These are phyloP conservation scores for Pneumocystis oryctolagi DNA, from an alignment of 1,139 yeast genomes.

Conservation along the genomic window DNA sequence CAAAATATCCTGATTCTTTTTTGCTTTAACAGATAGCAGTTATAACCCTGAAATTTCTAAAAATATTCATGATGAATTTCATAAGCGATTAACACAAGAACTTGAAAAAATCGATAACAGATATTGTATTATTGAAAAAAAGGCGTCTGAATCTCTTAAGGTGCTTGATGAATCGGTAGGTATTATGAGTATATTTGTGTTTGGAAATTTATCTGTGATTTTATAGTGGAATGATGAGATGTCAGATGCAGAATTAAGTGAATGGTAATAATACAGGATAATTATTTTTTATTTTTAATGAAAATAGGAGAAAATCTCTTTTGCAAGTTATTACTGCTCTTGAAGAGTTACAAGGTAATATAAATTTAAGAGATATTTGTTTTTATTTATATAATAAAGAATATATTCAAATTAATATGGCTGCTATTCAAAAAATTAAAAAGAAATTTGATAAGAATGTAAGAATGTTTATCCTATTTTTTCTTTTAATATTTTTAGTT, in stretches of 20 bases:
- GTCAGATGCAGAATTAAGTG: not conserved
- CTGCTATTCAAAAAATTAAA: not conserved
- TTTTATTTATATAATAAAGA: not conserved
- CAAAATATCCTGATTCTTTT: too few relatives aligned
- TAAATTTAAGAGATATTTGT: not conserved
- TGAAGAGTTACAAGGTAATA: not conserved
- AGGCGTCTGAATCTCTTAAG: not conserved
- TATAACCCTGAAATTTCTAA: not conserved
- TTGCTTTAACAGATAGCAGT: not conserved
- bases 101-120: slow-evolving; percentile 2
- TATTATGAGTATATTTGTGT: not conserved
- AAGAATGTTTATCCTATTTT: not conserved
- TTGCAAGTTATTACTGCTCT: not conserved
- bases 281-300: not conserved
- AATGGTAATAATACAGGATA: not conserved
- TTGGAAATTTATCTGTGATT: not conserved
- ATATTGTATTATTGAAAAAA: not conserved
- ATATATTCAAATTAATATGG: not conserved
- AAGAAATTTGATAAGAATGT: not conserved
- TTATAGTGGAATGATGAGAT: slow-evolving; percentile 1
- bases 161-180: not conserved
- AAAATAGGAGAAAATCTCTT: not conserved
- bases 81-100: not conserved
- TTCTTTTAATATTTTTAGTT: not conserved
- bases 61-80: slow-evolving; percentile 1